These are phyloP conservation scores for Spirogloea muscicola DNA, from an alignment of 139 green algal species.

Conservation along the genomic window DNA sequence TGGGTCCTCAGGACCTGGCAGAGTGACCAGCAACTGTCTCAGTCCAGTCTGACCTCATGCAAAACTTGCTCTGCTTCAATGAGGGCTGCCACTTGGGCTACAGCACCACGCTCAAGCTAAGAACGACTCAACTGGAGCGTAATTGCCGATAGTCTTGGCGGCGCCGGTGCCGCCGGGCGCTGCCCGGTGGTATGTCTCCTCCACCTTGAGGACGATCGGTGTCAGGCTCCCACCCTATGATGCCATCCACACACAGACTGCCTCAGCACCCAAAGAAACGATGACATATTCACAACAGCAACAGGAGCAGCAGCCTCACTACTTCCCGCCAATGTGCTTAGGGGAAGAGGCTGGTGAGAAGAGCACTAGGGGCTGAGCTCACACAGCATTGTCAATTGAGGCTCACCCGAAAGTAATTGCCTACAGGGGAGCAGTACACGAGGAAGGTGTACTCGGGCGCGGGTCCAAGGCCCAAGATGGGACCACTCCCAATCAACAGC, in stretches of 20 bases:
- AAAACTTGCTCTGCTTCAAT: too few relatives aligned
- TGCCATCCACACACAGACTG: too few relatives aligned
- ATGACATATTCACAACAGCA: too few relatives aligned
- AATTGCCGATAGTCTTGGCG: conserved; percentile 96
- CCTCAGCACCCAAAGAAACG: too few relatives aligned
- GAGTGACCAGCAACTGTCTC: too few relatives aligned
- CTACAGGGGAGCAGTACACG: conserved; percentile 71
- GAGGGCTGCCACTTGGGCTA: too few relatives aligned
- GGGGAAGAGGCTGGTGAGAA: too few relatives aligned
- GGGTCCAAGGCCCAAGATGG: conserved; percentile 90
- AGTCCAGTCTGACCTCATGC: background rate
- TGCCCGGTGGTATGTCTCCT: conserved; percentile 90
- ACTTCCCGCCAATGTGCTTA: too few relatives aligned
- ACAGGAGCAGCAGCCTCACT: too few relatives aligned
- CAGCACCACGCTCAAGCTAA: too few relatives aligned
- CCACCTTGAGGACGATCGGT: conserved; percentile 93
- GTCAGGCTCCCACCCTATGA: conserved; percentile 83
- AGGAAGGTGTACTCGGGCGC: conserved; percentile 88
- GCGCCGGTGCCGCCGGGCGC: conserved; percentile 89
- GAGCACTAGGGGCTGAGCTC: too few relatives aligned
- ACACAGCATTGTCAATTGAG: too few relatives aligned
- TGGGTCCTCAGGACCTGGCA: conserved; percentile 81
- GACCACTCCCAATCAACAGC: conserved; percentile 84
- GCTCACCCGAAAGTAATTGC: conserved; percentile 84
- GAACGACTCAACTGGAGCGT: conserved; percentile 88